These are phyloP conservation scores for Physcomitrellopsis africana DNA, from an alignment of 225 moss, liverwort and hornwort genomes.

Conservation along the genomic window DNA sequence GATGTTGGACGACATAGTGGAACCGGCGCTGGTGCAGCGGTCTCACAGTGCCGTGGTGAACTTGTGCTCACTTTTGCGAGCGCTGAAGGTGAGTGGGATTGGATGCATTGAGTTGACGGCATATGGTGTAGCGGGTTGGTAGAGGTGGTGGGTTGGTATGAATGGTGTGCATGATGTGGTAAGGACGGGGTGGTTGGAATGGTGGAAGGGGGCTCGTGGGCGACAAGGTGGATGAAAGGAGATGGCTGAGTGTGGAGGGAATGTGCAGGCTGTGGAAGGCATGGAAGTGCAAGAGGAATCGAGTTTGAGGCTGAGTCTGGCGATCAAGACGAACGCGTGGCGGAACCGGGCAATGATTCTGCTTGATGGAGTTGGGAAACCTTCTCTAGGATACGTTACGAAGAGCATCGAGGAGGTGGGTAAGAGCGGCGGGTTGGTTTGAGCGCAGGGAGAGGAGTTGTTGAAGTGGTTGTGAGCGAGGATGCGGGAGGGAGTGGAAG, in stretches of 20 bases:
- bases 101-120: background rate
- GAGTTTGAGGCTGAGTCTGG: constrained; percentile 56
- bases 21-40: constrained; percentile 71
- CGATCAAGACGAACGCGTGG: constrained; percentile 80
- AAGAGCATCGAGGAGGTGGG: constrained; percentile 81
- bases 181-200: background rate
- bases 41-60: constrained; percentile 51
- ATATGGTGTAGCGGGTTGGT: background rate
- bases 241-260: background rate
- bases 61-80: constrained; percentile 66
- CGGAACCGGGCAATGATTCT: constrained; percentile 64
- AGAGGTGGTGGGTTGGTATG: background rate
- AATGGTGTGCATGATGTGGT: background rate
- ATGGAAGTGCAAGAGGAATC: constrained; percentile 77
- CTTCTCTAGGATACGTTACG: constrained; percentile 62
- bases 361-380: constrained; percentile 73
- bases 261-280: constrained; percentile 81
- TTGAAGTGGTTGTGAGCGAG: no score
- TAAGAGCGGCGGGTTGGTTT: constrained; percentile 29
- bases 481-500: no score
- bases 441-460: background rate
- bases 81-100: constrained; percentile 65
- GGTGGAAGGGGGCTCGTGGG: background rate
- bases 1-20: constrained; percentile 55
- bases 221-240: no score